phyloP scores from a whole-genome alignment of 2,329 filamentous ascomycete species.

The Penicillium sclerotigenum region DNA sequence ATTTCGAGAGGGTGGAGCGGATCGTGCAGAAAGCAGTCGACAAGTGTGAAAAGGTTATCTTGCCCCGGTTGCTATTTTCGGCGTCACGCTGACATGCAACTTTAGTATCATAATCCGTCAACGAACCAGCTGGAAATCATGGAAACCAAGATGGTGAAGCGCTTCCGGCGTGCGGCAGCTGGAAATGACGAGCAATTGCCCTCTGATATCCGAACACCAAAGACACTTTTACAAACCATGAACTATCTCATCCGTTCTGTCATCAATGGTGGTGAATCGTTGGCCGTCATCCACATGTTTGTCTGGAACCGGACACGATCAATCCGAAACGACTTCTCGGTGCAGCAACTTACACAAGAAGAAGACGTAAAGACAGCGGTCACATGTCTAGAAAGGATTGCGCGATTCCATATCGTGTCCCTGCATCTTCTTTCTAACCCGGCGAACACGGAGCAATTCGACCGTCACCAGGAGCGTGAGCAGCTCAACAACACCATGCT shows the following conservation, averaged over 20 bases:
- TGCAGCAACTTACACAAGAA: slow-evolving; percentile 57
- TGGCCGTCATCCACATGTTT: slow-evolving; percentile 58
- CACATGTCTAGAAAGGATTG: slow-evolving; percentile 61
- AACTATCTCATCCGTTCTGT: slow-evolving; percentile 52
- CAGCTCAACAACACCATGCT: slow-evolving; percentile 62
- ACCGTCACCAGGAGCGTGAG: slow-evolving; percentile 60
- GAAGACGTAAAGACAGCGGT: slow-evolving; percentile 57
- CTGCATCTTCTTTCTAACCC: slow-evolving; percentile 57
- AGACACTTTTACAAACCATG: slow-evolving; percentile 45
- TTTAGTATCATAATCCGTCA: slow-evolving; percentile 36
- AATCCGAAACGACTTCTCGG: slow-evolving; percentile 63
- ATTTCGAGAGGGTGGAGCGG: slow-evolving; percentile 60
- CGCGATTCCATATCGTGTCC: slow-evolving; percentile 61
- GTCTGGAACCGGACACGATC: slow-evolving; percentile 65
- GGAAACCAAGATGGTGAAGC: slow-evolving; percentile 58
- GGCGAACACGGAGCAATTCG: slow-evolving; percentile 52
- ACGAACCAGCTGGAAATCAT: slow-evolving; percentile 34
- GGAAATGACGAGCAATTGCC: slow-evolving; percentile 62
- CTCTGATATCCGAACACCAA: slow-evolving; percentile 61
- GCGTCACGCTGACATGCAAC: slow-evolving; percentile 4
- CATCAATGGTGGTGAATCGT: slow-evolving; percentile 48
- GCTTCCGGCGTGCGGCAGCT: slow-evolving; percentile 60
- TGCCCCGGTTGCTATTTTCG: background rate
- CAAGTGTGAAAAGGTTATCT: slow-evolving; percentile 55
- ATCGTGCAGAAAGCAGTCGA: slow-evolving; percentile 62